These are phyloP conservation scores for Eucalyptus grandis DNA, from an alignment of 345 rosid genomes.

Conservation along the genomic window DNA sequence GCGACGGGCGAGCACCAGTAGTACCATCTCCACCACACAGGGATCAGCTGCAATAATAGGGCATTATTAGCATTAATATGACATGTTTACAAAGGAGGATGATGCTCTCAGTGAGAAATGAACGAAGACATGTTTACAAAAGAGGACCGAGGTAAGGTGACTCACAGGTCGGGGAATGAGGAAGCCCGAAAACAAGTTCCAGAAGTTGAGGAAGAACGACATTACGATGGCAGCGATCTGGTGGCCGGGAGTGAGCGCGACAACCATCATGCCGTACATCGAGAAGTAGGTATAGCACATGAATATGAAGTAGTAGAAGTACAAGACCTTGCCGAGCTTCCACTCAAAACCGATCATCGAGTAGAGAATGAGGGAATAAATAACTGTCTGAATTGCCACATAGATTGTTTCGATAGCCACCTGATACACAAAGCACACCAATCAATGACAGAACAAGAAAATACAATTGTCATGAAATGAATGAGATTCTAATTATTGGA, in stretches of 20 bases:
- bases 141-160: not conserved
- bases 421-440: not conserved
- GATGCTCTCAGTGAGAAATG: not conserved
- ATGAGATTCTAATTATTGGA: not conserved
- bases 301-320: slow-evolving; percentile 16
- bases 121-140: not conserved
- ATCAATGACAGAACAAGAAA: not conserved
- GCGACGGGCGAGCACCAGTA: slow-evolving; percentile 10
- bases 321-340: slow-evolving; percentile 2
- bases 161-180: slow-evolving; percentile 12
- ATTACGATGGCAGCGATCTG: slow-evolving; percentile 12
- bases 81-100: not conserved
- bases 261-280: slow-evolving; percentile 21
- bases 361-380: slow-evolving; percentile 4
- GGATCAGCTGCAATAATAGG: slow-evolving; percentile 1
- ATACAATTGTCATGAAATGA: not conserved
- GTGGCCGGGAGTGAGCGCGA: slow-evolving; percentile 15
- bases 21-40: slow-evolving; percentile 19
- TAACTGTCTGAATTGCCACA: slow-evolving; percentile 6
- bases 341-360: slow-evolving; percentile 13
- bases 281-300: slow-evolving; percentile 19
- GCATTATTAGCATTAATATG: not conserved
- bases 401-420: slow-evolving; percentile 16
- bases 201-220: slow-evolving; percentile 11
- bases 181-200: slow-evolving; percentile 24